These are phyloP conservation scores for Colletotrichum siamense DNA, from an alignment of 2,329 filamentous ascomycete genomes.

Conservation along the genomic window DNA sequence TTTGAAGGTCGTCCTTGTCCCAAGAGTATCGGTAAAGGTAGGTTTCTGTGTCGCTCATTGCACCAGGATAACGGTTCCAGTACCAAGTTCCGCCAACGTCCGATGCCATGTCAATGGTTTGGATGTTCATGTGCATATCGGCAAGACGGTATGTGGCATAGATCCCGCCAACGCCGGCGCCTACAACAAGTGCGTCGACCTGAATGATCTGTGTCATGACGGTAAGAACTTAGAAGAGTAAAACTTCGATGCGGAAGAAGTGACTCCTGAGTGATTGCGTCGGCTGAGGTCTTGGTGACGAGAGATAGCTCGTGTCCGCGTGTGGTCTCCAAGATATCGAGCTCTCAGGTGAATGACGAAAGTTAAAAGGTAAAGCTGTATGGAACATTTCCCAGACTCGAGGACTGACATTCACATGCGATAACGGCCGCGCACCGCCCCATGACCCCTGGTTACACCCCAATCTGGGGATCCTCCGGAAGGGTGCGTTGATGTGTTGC, in stretches of 20 bases:
- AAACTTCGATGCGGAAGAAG: neutral
- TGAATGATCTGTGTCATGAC: neutral
- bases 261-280: neutral
- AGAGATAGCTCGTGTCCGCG: neutral
- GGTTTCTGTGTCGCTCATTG: neutral
- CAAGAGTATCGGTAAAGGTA: neutral
- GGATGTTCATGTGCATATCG: neutral
- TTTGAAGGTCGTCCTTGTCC: neutral
- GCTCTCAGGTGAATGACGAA: rapidly evolving
- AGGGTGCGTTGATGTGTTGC: neutral
- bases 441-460: neutral
- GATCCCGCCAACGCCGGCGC: neutral
- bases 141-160: neutral
- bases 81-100: neutral
- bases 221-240: neutral
- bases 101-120: neutral
- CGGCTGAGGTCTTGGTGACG: neutral
- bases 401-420: neutral
- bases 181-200: neutral
- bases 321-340: rapidly evolving
- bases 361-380: neutral
- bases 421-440: neutral
- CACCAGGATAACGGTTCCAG: neutral
- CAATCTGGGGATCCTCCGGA: rapidly evolving
- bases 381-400: neutral